phyloP scores from a whole-genome alignment of 805 yeast genomes.

The Ogataea glucozyma region DNA sequence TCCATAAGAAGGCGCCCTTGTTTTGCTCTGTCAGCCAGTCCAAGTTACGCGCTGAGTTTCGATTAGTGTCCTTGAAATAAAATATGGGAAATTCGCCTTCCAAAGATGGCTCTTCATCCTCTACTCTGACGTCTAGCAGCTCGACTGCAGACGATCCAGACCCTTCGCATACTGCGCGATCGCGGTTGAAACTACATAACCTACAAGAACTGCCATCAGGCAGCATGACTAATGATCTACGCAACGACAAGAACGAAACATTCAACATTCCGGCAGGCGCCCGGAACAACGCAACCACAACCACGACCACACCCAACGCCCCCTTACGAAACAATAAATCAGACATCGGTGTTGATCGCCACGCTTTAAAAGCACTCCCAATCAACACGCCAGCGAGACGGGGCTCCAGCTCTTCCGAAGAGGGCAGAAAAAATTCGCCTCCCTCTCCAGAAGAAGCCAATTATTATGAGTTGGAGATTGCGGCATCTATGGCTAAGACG shows the following conservation, averaged over 20 bases:
- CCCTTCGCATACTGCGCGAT: constrained; percentile 36
- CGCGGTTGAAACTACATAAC: constrained; percentile 11
- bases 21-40: constrained; percentile 2
- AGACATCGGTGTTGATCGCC: not conserved
- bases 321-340: not conserved
- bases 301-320: not conserved
- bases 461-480: constrained; percentile 43
- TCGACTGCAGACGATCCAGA: constrained; percentile 35
- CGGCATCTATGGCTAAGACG: constrained; percentile 47
- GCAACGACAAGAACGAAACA: constrained; percentile 13
- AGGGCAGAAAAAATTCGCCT: constrained; percentile 1
- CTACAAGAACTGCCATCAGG: constrained; percentile 16
- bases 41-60: constrained; percentile 3
- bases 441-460: constrained; percentile 18
- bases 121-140: constrained; percentile 33
- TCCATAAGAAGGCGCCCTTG: too few species aligned
- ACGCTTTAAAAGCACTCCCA: not conserved
- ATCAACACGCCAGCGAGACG: not conserved
- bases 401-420: not conserved
- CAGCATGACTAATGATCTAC: constrained; percentile 15
- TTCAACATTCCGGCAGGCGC: constrained; percentile 13
- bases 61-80: constrained; percentile 6
- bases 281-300: not conserved
- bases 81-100: constrained; percentile 43
- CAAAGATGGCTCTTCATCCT: constrained; percentile 38